Evolutionary conservation across 1,284 basidiomycete genomes (phyloP).

Genomic region (Lentinula novae-zelandiae): DNA sequence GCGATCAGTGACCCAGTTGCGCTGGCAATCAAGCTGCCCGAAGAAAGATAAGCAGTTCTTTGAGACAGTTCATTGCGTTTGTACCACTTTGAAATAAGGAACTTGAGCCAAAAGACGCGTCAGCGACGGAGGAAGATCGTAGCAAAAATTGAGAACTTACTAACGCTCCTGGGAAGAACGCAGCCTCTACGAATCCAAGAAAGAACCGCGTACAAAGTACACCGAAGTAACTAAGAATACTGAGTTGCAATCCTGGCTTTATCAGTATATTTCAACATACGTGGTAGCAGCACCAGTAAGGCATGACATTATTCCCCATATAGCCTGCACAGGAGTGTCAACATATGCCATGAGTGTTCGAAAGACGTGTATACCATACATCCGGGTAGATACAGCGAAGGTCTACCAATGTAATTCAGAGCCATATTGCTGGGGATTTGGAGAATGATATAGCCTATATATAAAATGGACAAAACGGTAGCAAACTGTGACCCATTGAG

Average conservation of each 20-base stretch:
- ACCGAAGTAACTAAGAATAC: constrained; percentile 52
- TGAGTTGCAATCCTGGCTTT: constrained; percentile 13
- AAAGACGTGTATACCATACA: constrained; percentile 48
- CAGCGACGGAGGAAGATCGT: constrained; percentile 10
- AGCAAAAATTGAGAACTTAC: constrained; percentile 24
- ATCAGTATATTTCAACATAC: constrained; percentile 27
- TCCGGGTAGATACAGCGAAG: constrained; percentile 68
- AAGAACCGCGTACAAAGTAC: constrained; percentile 74
- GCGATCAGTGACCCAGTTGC: constrained; percentile 83
- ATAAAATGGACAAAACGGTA: constrained; percentile 70
- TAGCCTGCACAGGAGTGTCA: neutral
- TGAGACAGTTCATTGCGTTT: constrained; percentile 64
- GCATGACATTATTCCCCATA: constrained; percentile 69
- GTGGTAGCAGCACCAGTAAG: constrained; percentile 56
- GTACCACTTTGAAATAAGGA: constrained; percentile 42
- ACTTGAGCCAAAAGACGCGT: neutral
- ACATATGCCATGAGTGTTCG: neutral
- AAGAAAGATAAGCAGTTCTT: constrained; percentile 70
- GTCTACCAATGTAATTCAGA: constrained; percentile 66
- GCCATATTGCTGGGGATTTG: constrained; percentile 77
- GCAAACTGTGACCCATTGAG: constrained; percentile 66
- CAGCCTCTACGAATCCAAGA: constrained; percentile 68
- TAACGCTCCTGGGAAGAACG: constrained; percentile 70
- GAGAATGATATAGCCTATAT: constrained; percentile 78
- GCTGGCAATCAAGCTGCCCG: constrained; percentile 75